phyloP scores from a whole-genome alignment of 202 grass and related monocot species.

The Carex arenaria region DNA sequence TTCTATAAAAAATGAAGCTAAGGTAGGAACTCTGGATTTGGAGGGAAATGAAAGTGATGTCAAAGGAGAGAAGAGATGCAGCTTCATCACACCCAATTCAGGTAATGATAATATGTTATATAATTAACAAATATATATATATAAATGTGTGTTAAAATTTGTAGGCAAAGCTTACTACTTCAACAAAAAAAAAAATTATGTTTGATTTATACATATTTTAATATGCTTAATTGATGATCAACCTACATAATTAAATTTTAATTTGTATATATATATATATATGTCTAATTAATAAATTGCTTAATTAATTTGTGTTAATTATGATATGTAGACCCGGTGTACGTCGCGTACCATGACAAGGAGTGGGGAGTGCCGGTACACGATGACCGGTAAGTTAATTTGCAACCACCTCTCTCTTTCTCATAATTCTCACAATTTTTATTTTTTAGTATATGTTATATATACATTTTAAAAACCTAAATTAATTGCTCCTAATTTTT shows the following conservation, averaged over 20 bases:
- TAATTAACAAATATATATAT: not conserved
- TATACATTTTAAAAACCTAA: no score
- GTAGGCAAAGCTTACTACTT: not conserved
- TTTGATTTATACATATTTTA: no score
- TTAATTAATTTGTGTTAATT: not conserved
- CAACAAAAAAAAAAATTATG: not conserved
- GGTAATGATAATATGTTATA: slow-evolving; percentile 7
- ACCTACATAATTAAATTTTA: no score
- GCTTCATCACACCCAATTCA: slow-evolving; percentile 32
- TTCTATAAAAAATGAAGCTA: slow-evolving; percentile 7
- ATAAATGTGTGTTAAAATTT: not conserved
- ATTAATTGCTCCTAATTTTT: not conserved
- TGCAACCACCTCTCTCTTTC: not conserved
- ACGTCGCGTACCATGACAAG: slow-evolving; percentile 65
- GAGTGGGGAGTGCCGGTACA: slow-evolving; percentile 69
- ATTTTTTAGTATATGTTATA: no score
- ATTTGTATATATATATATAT: no score
- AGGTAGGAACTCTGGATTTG: not conserved
- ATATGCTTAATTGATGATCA: no score
- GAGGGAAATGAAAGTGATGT: not conserved
- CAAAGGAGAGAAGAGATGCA: slow-evolving; percentile 29
- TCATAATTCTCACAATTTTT: not conserved
- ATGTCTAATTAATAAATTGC: not conserved
- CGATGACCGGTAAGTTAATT: slow-evolving; percentile 47
- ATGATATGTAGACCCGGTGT: slow-evolving; percentile 34